A percentile compares a stretch with the other conserved stretches of the same genome.
phyloP scores from a whole-genome alignment of 352 stramenopile genomes.

The Globisporangium barbulae region DNA sequence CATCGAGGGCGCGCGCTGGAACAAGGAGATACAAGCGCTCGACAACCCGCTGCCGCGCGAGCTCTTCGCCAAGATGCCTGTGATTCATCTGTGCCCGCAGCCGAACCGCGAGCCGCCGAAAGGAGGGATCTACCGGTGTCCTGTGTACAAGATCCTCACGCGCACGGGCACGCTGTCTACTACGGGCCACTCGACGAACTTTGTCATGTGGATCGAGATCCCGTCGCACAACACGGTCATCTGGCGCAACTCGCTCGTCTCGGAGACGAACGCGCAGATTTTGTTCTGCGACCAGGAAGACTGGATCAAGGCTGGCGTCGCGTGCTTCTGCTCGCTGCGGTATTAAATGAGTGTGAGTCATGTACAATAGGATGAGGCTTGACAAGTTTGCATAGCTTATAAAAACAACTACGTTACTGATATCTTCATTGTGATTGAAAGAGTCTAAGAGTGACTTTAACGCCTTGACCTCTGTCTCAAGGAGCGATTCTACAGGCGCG shows the following conservation, averaged over 20 bases:
- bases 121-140: slow-evolving; percentile 84
- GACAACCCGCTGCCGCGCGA: slow-evolving; percentile 84
- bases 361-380: neutral
- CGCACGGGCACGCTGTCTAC: slow-evolving; percentile 86
- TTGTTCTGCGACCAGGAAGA: slow-evolving; percentile 86
- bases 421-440: neutral
- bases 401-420: neutral
- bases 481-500: neutral
- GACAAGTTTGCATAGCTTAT: neutral
- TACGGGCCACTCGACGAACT: slow-evolving; percentile 93
- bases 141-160: slow-evolving; percentile 92
- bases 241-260: slow-evolving; percentile 83
- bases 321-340: slow-evolving; percentile 88
- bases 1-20: slow-evolving; percentile 87
- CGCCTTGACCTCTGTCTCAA: neutral
- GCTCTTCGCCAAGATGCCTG: slow-evolving; percentile 85
- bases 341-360: slow-evolving; percentile 49
- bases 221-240: slow-evolving; percentile 70
- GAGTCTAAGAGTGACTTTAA: neutral
- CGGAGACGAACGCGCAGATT: slow-evolving; percentile 84
- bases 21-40: slow-evolving; percentile 55
- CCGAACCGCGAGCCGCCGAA: slow-evolving; percentile 58
- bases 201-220: slow-evolving; percentile 94
- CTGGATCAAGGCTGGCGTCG: slow-evolving; percentile 93
- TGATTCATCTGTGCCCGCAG: slow-evolving; percentile 70